Evolutionary conservation across 805 yeast genomes (phyloP).

Genomic region (Nakazawaea laoshanensis): DNA sequence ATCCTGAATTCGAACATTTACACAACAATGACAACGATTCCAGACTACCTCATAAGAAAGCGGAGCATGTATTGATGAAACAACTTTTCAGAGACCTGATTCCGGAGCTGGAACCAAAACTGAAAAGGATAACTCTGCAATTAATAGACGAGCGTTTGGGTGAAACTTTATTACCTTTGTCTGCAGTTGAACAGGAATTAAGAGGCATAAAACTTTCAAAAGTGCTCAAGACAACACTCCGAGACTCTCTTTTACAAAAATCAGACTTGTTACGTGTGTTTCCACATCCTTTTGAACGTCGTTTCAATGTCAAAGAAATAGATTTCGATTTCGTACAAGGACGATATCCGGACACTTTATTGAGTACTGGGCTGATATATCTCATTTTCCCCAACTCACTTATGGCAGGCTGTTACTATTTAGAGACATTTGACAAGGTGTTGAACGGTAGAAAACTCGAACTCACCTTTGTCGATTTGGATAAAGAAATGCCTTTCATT

Average conservation of each 20-base stretch:
- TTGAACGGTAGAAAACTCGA: conserved; percentile 42
- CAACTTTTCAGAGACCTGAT: conserved; percentile 10
- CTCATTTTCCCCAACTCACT: conserved; percentile 37
- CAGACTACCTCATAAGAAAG: too few relatives aligned
- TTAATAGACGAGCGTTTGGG: too few relatives aligned
- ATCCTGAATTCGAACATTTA: conserved; percentile 1
- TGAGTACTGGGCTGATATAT: conserved; percentile 41
- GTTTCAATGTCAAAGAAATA: conserved; percentile 17
- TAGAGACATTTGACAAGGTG: conserved; percentile 38
- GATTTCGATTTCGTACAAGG: conserved; percentile 37
- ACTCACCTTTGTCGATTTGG: conserved; percentile 33
- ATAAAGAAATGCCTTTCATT: conserved; percentile 12
- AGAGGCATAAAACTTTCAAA: too few relatives aligned
- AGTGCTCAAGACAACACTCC: conserved; percentile 29
- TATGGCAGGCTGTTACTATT: conserved; percentile 43
- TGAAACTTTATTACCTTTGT: too few relatives aligned
- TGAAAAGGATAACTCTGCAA: too few relatives aligned
- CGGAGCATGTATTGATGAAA: conserved; percentile 6
- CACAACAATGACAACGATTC: neutral
- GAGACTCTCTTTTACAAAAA: conserved; percentile 26
- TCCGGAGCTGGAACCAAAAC: conserved; percentile 19
- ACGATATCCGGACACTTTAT: conserved; percentile 35
- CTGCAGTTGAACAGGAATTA: too few relatives aligned
- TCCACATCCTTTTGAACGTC: conserved; percentile 26
- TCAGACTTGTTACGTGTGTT: conserved; percentile 31